Evolutionary conservation across 2,329 filamentous ascomycete species (phyloP).

Genomic region (Alternaria tenuissima): DNA sequence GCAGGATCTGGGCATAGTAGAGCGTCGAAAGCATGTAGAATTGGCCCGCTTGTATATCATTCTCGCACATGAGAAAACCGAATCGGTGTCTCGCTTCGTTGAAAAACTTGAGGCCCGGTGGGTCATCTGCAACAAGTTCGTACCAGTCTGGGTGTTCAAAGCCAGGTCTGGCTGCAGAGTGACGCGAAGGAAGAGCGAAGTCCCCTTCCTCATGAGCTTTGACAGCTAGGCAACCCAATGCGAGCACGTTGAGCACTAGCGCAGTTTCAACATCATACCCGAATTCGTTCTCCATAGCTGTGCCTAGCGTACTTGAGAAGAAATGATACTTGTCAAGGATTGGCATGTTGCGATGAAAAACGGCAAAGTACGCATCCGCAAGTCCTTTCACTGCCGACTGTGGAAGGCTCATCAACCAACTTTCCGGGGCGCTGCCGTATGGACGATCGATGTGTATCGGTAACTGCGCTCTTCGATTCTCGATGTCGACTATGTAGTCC

Average conservation of each 20-base stretch:
- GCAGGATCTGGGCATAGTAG: slow-evolving; percentile 62
- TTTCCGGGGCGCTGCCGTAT: slow-evolving; percentile 42
- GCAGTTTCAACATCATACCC: slow-evolving; percentile 63
- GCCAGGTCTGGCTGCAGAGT: slow-evolving; percentile 13
- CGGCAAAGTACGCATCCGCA: slow-evolving; percentile 63
- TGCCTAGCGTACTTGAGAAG: slow-evolving; percentile 59
- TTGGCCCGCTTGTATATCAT: slow-evolving; percentile 61
- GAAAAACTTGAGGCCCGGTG: slow-evolving; percentile 61
- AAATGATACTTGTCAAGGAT: slow-evolving; percentile 63
- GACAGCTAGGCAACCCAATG: slow-evolving; percentile 61
- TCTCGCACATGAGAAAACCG: slow-evolving; percentile 60
- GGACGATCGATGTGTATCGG: slow-evolving; percentile 51
- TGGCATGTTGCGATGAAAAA: slow-evolving; percentile 63
- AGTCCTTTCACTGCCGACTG: slow-evolving; percentile 60
- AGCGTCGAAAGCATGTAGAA: slow-evolving; percentile 62
- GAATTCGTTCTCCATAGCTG: slow-evolving; percentile 60
- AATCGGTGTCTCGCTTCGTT: slow-evolving; percentile 63
- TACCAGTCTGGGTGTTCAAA: slow-evolving; percentile 48
- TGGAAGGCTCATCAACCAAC: slow-evolving; percentile 59
- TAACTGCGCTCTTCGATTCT: slow-evolving; percentile 57
- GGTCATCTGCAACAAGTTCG: slow-evolving; percentile 47
- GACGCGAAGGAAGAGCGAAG: slow-evolving; percentile 54
- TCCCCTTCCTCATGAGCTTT: slow-evolving; percentile 60
- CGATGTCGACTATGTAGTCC: slow-evolving; percentile 61
- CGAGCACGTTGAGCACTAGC: slow-evolving; percentile 60